These are phyloP conservation scores for Bipolaris bicolor DNA, from an alignment of 2,329 filamentous ascomycete species.

Conservation along the genomic window DNA sequence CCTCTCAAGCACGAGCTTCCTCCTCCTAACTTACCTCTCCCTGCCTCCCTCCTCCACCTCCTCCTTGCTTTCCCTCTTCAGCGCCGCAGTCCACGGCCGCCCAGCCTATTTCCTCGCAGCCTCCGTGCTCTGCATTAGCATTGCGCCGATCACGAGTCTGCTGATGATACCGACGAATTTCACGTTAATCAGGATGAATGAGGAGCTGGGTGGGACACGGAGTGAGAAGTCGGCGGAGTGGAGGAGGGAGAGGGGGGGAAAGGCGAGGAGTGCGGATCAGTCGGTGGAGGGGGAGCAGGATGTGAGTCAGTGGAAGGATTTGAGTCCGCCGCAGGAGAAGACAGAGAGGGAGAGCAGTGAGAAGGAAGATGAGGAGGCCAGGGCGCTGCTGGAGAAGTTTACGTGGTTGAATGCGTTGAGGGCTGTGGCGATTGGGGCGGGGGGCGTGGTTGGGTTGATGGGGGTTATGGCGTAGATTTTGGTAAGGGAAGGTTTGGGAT, in stretches of 20 bases:
- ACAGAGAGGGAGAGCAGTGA: slow-evolving; percentile 19
- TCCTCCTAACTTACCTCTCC: slow-evolving; percentile 29
- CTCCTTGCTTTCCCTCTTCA: slow-evolving; percentile 2
- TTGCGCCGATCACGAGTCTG: slow-evolving; percentile 23
- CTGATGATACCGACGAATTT: slow-evolving; percentile 20
- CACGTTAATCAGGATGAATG: slow-evolving; percentile 31
- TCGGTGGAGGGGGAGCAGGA: slow-evolving; percentile 29
- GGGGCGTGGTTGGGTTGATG: slow-evolving; percentile 34
- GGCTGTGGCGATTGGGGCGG: slow-evolving; percentile 31
- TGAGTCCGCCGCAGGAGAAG: slow-evolving; percentile 30
- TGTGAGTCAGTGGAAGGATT: slow-evolving; percentile 36
- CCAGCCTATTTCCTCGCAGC: slow-evolving; percentile 23
- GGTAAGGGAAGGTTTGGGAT: too few relatives aligned
- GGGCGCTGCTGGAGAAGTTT: slow-evolving; percentile 29
- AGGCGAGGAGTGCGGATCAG: slow-evolving; percentile 26
- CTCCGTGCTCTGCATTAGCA: slow-evolving; percentile 24
- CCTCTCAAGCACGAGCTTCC: slow-evolving; percentile 38
- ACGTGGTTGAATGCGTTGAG: slow-evolving; percentile 30
- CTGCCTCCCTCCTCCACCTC: slow-evolving; percentile 4
- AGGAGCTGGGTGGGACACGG: slow-evolving; percentile 23
- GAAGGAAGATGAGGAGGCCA: slow-evolving; percentile 28
- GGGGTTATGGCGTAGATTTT: slow-evolving; percentile 17
- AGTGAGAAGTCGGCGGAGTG: slow-evolving; percentile 17
- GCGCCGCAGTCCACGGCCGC: slow-evolving; percentile 10
- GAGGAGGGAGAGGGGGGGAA: not conserved